A percentile compares a stretch with the other conserved stretches of the same genome.
Conservation (phyloP, 2,329 filamentous ascomycete species). For the Penicillium sp. region DNA sequence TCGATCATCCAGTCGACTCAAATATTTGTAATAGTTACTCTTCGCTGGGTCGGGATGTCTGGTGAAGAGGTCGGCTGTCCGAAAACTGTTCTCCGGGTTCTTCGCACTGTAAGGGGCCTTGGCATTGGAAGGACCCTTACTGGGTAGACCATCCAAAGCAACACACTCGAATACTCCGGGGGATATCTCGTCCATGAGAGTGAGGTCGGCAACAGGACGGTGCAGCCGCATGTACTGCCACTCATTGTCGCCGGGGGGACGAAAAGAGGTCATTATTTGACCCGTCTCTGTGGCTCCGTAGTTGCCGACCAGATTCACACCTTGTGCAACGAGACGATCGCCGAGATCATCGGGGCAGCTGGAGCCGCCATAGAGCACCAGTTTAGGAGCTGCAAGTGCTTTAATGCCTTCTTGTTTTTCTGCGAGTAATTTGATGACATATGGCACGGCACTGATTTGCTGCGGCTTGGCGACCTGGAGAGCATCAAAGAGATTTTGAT, state of each 20-base stretch:
- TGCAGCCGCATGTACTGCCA: conserved; percentile 62
- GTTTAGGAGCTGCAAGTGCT: conserved; percentile 47
- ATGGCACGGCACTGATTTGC: conserved; percentile 61
- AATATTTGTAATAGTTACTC: conserved; percentile 45
- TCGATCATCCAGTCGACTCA: conserved; percentile 49
- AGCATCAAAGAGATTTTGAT: conserved; percentile 44
- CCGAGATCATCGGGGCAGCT: conserved; percentile 62
- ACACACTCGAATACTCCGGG: conserved; percentile 42
- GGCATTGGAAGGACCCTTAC: conserved; percentile 49
- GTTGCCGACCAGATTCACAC: conserved; percentile 51
- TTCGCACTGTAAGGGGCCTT: conserved; percentile 29
- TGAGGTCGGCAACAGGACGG: conserved; percentile 42
- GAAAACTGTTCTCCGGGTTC: conserved; percentile 59
- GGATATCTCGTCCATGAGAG: conserved; percentile 42
- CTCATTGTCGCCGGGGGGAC: conserved; percentile 53
- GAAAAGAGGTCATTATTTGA: conserved; percentile 62
- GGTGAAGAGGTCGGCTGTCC: conserved; percentile 54
- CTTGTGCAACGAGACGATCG: conserved; percentile 52
- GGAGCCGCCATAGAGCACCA: conserved; percentile 59
- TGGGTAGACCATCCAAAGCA: conserved; percentile 36
- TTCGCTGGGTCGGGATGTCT: conserved; percentile 43
- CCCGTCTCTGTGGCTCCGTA: conserved; percentile 58
- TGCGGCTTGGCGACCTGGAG: conserved; percentile 23
- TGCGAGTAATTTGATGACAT: conserved; percentile 62
- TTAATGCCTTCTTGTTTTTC: conserved; percentile 58